Conservation (phyloP, 2,329 filamentous ascomycete genomes). For the Sodiomyces alkalinus region DNA sequence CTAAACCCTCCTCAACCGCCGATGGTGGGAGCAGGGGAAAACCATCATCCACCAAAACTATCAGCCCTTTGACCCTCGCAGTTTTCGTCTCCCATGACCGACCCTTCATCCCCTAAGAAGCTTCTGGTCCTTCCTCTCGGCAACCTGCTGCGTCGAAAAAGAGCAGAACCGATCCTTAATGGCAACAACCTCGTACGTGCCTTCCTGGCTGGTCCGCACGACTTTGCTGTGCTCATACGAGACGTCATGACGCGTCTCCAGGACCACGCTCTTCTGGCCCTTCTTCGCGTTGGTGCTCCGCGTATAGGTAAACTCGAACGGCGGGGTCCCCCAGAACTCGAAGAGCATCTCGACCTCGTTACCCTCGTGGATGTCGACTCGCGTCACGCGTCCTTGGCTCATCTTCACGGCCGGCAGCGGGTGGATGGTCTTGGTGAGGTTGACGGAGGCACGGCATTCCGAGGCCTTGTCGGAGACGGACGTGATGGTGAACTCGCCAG, state of each 20-base stretch:
- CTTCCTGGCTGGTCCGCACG: constrained; percentile 78
- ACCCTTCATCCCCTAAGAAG: constrained; percentile 1
- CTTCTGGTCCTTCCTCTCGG: constrained; percentile 31
- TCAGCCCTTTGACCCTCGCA: neutral
- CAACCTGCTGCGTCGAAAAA: constrained; percentile 57
- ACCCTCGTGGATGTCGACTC: constrained; percentile 92
- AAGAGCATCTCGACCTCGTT: constrained; percentile 88
- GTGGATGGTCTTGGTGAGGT: constrained; percentile 73
- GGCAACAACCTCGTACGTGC: constrained; percentile 91
- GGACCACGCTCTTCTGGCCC: constrained; percentile 60
- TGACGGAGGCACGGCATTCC: constrained; percentile 67
- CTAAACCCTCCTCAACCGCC: too few relatives aligned
- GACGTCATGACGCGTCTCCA: constrained; percentile 83
- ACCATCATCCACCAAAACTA: too few relatives aligned
- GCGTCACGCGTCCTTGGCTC: constrained; percentile 64
- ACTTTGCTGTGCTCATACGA: constrained; percentile 70
- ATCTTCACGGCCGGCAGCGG: constrained; percentile 84
- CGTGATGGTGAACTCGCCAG: constrained; percentile 78
- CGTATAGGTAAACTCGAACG: constrained; percentile 96
- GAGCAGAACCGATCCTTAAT: constrained; percentile 91
- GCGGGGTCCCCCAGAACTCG: constrained; percentile 87
- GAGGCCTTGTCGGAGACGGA: constrained; percentile 77
- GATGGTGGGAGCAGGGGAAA: too few relatives aligned
- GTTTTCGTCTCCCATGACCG: neutral
- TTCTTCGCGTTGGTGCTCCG: constrained; percentile 73